phyloP scores from a whole-genome alignment of 129 eudicot species.

The Scalesia atractyloides region DNA sequence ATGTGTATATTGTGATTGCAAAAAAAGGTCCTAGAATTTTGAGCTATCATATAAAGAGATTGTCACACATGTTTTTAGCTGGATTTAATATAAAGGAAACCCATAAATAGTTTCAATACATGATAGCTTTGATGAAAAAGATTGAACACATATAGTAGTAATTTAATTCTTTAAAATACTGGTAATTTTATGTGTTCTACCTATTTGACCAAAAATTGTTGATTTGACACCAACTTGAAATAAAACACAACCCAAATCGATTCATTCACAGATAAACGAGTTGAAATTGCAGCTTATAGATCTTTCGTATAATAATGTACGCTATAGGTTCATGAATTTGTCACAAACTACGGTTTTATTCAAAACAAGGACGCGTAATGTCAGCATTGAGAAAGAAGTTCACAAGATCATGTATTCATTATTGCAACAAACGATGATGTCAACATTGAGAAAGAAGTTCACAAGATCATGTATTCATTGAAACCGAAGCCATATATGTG shows the following conservation, averaged over 20 bases:
- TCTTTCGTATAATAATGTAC: constrained; percentile 1
- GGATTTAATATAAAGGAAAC: too few species aligned
- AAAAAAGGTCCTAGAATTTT: too few species aligned
- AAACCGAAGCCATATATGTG: constrained; percentile 32
- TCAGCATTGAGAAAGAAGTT: neutral
- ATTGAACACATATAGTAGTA: too few species aligned
- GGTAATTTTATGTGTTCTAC: neutral
- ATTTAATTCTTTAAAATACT: neutral
- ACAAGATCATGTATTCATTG: constrained; percentile 16
- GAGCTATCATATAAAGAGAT: too few species aligned
- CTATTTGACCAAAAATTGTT: neutral
- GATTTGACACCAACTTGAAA: neutral
- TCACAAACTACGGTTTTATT: too few species aligned
- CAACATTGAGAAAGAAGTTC: neutral
- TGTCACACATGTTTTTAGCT: too few species aligned
- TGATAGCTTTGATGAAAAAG: too few species aligned
- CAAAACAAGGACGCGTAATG: too few species aligned
- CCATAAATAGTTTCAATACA: too few species aligned
- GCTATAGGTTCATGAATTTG: neutral
- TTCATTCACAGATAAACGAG: neutral
- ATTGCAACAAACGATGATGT: too few species aligned
- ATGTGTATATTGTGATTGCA: too few species aligned
- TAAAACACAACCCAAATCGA: neutral
- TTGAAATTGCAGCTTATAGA: neutral
- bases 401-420: neutral